These are phyloP conservation scores for Wolfiporia cocos DNA, from an alignment of 1,284 basidiomycete genomes.

Conservation along the genomic window DNA sequence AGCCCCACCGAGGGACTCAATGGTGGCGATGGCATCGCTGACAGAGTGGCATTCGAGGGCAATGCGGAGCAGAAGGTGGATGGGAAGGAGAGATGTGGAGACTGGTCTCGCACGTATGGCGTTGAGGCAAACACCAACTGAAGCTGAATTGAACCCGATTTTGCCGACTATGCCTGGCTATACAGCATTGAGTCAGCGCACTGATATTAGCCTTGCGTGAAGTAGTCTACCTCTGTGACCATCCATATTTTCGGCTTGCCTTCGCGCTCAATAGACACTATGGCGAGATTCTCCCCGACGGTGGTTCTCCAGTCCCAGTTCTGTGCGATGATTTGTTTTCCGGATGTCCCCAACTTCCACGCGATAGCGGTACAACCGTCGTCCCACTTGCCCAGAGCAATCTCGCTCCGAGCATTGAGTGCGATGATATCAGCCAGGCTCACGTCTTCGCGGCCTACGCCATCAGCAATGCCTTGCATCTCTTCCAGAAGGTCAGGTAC, in stretches of 20 bases:
- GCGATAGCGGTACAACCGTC: conserved; percentile 33
- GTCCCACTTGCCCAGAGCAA: conserved; percentile 29
- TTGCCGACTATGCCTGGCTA: conserved; percentile 34
- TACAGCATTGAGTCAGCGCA: neutral
- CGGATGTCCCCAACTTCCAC: conserved; percentile 19
- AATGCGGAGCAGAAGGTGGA: conserved; percentile 28
- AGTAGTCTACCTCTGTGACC: conserved; percentile 32
- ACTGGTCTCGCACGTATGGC: conserved; percentile 29
- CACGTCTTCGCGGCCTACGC: conserved; percentile 17
- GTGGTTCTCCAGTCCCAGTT: conserved; percentile 34
- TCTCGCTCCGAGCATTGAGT: conserved; percentile 31
- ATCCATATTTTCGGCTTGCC: conserved; percentile 31
- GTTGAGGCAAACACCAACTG: conserved; percentile 31
- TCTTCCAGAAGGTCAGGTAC: conserved; percentile 27
- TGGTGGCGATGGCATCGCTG: conserved; percentile 19
- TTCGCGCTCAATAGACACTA: conserved; percentile 22
- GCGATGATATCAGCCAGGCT: conserved; percentile 28
- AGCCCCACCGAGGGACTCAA: conserved; percentile 26
- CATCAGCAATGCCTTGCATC: conserved; percentile 29
- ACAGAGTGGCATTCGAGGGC: conserved; percentile 28
- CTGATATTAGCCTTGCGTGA: neutral
- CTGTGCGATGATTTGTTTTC: conserved; percentile 28
- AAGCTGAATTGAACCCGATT: conserved; percentile 31
- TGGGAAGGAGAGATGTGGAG: conserved; percentile 25
- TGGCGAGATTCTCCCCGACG: conserved; percentile 28